Base-by-base conservation (phyloP, 2,329 filamentous ascomycete species). In the Ophiostoma populinum region DNA sequence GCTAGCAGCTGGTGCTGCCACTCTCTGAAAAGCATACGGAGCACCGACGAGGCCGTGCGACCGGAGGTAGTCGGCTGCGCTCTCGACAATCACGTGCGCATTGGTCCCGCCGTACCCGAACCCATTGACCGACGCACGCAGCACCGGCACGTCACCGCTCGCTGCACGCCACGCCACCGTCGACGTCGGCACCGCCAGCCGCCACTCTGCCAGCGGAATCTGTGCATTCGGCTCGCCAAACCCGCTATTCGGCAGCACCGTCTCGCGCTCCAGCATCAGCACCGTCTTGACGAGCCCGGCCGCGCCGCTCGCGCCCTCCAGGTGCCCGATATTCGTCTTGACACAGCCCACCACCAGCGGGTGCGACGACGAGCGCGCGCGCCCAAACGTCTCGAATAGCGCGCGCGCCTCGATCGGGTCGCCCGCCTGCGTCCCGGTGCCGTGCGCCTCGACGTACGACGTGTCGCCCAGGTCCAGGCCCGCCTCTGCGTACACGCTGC, bases 251-350 rank as follows among this genome's bases (percentile, higher is more conserved):
- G 59, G 57, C 3, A 40, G 40, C n/a, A 45, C 39, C 1, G 18
- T 33, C 19, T 40, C 51, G n/a, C 57, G 46, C 43, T 61, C 55
- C 24, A 64, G 37, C 17, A 51, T 49, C 21, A 57, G 40, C 1
- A 57, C 42, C 0, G 52, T 50, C 41, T 61, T 62, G 16, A 67
- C 45, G 8, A 66, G 29, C 6, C 55, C 56, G 0, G 61, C 59
- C 3, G 64, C 43, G 1, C 63, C 63, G 4, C 59, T 58, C 0
- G 57, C 53, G 6, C 59, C 59, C 43, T 67, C 62, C 0, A 56
- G 54, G 35, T 67, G 63, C 5, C 63, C 63, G 19, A 59, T 50
- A 5, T 58, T 51, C 1, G 56, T 54, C 43, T 59, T 60, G 38
- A 58, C 41, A 0, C 49, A 55, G 3, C 56, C 57, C 15, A 24